Evolutionary conservation across 345 rosid species (phyloP).

Genomic region (Triadica sebifera): DNA sequence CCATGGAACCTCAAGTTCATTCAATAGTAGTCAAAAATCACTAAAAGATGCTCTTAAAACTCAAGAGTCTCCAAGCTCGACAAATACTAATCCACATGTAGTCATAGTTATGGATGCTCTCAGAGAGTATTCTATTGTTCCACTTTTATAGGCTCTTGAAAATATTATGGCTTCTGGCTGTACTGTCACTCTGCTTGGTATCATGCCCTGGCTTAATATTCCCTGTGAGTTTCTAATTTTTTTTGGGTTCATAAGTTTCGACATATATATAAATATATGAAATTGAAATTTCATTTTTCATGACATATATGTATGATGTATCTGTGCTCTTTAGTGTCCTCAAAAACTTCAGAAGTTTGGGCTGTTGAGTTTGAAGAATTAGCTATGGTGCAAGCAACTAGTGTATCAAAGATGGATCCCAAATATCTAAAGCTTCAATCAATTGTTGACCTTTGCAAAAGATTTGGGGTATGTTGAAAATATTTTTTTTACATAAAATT

Average conservation of each 20-base stretch:
- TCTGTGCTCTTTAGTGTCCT: slow-evolving; percentile 27
- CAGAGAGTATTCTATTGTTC: slow-evolving; percentile 36
- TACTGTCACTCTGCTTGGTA: slow-evolving; percentile 42
- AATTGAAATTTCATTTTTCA: no score
- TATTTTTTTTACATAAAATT: no score
- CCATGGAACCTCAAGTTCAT: slow-evolving; percentile 1
- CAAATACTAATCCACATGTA: slow-evolving; percentile 30
- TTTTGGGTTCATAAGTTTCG: neutral
- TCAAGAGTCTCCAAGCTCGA: slow-evolving; percentile 17
- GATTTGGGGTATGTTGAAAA: slow-evolving; percentile 32
- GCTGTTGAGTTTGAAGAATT: slow-evolving; percentile 39
- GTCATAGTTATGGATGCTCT: slow-evolving; percentile 56
- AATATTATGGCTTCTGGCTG: slow-evolving; percentile 35
- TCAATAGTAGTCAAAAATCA: slow-evolving; percentile 6
- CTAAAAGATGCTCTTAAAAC: slow-evolving; percentile 14
- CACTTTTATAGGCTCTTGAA: slow-evolving; percentile 49
- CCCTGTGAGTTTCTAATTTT: slow-evolving; percentile 29
- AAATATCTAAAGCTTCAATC: slow-evolving; percentile 44
- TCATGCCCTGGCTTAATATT: slow-evolving; percentile 61
- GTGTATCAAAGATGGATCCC: slow-evolving; percentile 27
- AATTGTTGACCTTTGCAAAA: slow-evolving; percentile 40
- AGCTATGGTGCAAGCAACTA: slow-evolving; percentile 25
- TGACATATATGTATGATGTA: no score
- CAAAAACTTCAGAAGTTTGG: slow-evolving; percentile 46
- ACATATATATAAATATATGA: no score